Conservation (phyloP, 805 yeast genomes). For the Cyberlindnera meyerae region DNA sequence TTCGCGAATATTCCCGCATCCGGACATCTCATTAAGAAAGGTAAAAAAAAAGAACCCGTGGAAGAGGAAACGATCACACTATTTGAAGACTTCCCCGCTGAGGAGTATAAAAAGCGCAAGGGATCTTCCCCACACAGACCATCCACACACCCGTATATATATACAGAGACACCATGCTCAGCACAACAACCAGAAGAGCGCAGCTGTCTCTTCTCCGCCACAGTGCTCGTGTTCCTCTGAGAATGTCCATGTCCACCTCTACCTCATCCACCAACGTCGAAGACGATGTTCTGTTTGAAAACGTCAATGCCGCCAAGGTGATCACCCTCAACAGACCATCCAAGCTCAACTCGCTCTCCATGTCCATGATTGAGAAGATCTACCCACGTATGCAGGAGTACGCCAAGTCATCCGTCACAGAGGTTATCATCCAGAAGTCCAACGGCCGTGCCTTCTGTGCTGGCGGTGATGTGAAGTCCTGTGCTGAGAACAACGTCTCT, state of each 20-base stretch:
- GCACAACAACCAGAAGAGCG: neutral
- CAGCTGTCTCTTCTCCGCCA: neutral
- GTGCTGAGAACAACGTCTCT: conserved; percentile 55
- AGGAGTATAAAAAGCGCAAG: neutral
- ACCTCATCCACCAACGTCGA: conserved; percentile 7
- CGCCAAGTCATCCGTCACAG: conserved; percentile 60
- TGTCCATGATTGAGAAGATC: conserved; percentile 68
- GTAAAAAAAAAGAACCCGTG: no score
- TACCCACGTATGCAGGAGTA: conserved; percentile 73
- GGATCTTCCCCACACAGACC: neutral
- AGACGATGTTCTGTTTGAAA: conserved; percentile 59
- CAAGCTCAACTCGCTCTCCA: conserved; percentile 80
- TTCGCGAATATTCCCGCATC: no score
- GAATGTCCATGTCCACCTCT: conserved; percentile 2
- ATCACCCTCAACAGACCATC: conserved; percentile 73
- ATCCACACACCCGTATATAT: neutral
- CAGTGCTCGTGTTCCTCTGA: neutral
- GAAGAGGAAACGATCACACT: neutral
- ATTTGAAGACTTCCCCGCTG: no score
- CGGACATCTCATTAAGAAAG: no score
- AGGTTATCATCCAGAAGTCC: conserved; percentile 65
- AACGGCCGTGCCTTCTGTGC: conserved; percentile 71
- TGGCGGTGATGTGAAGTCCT: conserved; percentile 90
- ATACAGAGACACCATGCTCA: neutral
- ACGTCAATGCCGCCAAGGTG: conserved; percentile 62